Evolutionary conservation across 345 rosid genomes (phyloP).

Genomic region (Angophora floribunda): DNA sequence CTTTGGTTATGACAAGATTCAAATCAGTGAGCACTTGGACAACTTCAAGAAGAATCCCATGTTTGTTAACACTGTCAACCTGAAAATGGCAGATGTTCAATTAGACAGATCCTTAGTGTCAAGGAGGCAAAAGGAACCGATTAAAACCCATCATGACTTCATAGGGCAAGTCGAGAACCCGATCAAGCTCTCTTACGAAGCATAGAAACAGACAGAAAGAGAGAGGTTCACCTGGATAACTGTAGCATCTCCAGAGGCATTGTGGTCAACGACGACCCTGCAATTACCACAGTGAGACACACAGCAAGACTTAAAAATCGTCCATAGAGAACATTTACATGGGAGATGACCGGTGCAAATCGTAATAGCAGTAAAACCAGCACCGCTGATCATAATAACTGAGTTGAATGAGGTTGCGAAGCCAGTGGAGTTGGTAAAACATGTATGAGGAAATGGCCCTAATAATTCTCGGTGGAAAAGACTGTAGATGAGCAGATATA

Average conservation of each 20-base stretch:
- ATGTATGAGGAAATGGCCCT: not conserved
- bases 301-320: not conserved
- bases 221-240: conserved; percentile 20
- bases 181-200: not conserved
- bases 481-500: not conserved
- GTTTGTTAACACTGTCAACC: conserved; percentile 37
- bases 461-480: not conserved
- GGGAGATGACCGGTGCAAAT: not conserved
- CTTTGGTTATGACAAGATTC: conserved; percentile 34
- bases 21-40: conserved; percentile 40
- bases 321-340: not conserved
- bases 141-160: not conserved
- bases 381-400: not conserved
- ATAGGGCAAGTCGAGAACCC: not conserved
- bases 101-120: not conserved
- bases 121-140: not conserved
- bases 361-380: not conserved
- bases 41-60: conserved; percentile 34
- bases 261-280: conserved; percentile 41
- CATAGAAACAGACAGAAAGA: not conserved
- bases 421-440: not conserved
- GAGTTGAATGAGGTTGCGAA: not conserved
- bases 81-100: not conserved
- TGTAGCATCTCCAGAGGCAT: conserved; percentile 30
- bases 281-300: not conserved